Evolutionary conservation across 148 eudicot species (phyloP).

Genomic region (Vaccinium vitisidaea): DNA sequence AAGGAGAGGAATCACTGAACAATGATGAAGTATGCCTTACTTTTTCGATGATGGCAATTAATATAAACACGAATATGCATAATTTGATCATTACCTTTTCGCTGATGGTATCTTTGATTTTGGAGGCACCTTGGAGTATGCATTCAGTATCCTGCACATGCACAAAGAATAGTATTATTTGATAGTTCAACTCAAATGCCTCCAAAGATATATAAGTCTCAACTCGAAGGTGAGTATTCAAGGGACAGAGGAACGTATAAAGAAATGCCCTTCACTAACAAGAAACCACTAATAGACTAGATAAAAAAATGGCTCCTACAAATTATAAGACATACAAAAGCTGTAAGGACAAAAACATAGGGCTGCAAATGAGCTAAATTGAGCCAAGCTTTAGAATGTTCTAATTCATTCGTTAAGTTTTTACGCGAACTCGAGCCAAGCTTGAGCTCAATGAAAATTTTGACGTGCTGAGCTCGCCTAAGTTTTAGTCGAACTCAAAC

Average conservation of each 20-base stretch:
- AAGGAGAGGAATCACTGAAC: neutral
- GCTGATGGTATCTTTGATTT: conserved; percentile 62
- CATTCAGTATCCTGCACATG: conserved; percentile 62
- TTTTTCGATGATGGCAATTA: neutral
- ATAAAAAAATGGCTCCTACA: neutral
- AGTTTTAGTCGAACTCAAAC: too few relatives aligned
- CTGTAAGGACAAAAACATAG: neutral
- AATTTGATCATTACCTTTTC: conserved; percentile 44
- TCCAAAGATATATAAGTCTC: neutral
- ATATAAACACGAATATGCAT: neutral
- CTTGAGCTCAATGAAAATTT: too few relatives aligned
- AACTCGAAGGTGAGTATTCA: neutral
- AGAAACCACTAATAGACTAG: neutral
- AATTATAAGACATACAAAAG: neutral
- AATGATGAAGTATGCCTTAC: neutral
- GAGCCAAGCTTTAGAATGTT: too few relatives aligned
- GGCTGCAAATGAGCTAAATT: neutral
- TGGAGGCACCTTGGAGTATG: conserved; percentile 82
- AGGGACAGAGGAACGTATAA: neutral
- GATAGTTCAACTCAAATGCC: neutral
- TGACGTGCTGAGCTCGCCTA: too few relatives aligned
- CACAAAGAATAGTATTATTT: neutral
- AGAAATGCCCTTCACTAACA: neutral
- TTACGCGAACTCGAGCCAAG: too few relatives aligned
- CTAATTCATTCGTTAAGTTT: too few relatives aligned